Conservation (phyloP, 2,329 filamentous ascomycete species). For the Ophiostoma novo-ulmi region DNA sequence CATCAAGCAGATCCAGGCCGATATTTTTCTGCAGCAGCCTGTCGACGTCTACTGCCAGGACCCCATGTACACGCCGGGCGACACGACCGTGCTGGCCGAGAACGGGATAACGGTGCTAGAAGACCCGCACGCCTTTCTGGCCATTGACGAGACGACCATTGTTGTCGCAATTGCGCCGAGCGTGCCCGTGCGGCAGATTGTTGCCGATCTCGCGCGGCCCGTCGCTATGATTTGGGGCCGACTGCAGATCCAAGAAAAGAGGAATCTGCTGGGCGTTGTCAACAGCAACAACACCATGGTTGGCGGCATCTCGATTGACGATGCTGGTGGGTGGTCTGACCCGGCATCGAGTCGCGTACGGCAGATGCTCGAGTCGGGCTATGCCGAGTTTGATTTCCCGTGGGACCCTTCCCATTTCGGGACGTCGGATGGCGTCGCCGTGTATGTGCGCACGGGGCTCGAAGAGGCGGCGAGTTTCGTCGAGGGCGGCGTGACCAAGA, state of each 20-base stretch:
- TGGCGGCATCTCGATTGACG: constrained; percentile 17
- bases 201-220: constrained; percentile 35
- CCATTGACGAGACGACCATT: constrained; percentile 32
- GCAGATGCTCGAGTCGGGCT: constrained; percentile 24
- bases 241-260: neutral
- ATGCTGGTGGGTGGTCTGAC: constrained; percentile 25
- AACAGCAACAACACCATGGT: neutral
- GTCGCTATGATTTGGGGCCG: constrained; percentile 32
- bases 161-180: constrained; percentile 32
- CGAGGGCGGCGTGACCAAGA: neutral
- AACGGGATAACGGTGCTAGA: constrained; percentile 31
- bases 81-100: constrained; percentile 28
- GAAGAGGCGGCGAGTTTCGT: constrained; percentile 9
- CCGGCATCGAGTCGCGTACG: constrained; percentile 26
- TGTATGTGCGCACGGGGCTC: constrained; percentile 25
- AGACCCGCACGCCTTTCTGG: constrained; percentile 34
- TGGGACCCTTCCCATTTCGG: constrained; percentile 24
- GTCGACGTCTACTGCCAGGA: constrained; percentile 29
- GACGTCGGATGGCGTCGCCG: constrained; percentile 22
- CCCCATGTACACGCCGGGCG: constrained; percentile 29
- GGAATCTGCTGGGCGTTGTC: neutral
- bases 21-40: constrained; percentile 11
- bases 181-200: constrained; percentile 34
- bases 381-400: constrained; percentile 25
- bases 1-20: constrained; percentile 22